Conservation (phyloP, 495 filamentous ascomycete species). For the Lasiosphaeris hirsuta region DNA sequence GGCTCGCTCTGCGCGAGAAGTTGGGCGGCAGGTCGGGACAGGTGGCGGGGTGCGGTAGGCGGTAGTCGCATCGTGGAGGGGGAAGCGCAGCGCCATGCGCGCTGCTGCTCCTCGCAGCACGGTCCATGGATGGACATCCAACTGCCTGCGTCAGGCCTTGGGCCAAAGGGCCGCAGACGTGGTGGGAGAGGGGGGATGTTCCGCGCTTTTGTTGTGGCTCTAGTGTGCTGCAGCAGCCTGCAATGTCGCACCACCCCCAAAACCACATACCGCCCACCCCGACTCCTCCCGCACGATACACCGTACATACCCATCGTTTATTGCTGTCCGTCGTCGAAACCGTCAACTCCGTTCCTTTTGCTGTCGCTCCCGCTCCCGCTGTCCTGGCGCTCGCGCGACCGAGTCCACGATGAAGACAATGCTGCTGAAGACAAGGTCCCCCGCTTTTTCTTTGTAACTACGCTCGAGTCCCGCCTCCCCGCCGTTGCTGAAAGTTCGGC, state of each 20-base stretch:
- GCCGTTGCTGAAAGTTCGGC: constrained; percentile 32
- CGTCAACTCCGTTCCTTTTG: constrained; percentile 15
- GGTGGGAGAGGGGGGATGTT: constrained; percentile 1
- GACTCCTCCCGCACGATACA: constrained; percentile 19
- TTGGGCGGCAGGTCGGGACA: constrained; percentile 13
- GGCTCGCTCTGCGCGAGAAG: background rate
- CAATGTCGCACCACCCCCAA: constrained; percentile 21
- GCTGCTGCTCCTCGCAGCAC: constrained; percentile 25
- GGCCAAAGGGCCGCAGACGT: background rate
- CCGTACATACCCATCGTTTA: background rate
- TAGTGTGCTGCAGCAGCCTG: constrained; percentile 25
- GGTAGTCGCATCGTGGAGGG: constrained; percentile 21
- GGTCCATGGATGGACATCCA: constrained; percentile 1
- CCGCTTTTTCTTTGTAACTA: constrained; percentile 27
- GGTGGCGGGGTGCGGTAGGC: constrained; percentile 33
- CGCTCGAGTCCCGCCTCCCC: background rate
- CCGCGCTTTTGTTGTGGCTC: constrained; percentile 30
- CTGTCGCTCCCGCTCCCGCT: constrained; percentile 4
- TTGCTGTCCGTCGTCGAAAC: constrained; percentile 3
- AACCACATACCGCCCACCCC: constrained; percentile 15
- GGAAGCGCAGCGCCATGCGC: constrained; percentile 23
- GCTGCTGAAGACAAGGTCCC: constrained; percentile 52
- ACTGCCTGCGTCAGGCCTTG: background rate
- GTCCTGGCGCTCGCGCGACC: constrained; percentile 13
- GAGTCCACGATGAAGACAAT: constrained; percentile 36